Evolutionary conservation across 2,329 filamentous ascomycete species (phyloP), one percentile per base, ranked within the genome.

Genomic region (Fusarium multiceps): DNA sequence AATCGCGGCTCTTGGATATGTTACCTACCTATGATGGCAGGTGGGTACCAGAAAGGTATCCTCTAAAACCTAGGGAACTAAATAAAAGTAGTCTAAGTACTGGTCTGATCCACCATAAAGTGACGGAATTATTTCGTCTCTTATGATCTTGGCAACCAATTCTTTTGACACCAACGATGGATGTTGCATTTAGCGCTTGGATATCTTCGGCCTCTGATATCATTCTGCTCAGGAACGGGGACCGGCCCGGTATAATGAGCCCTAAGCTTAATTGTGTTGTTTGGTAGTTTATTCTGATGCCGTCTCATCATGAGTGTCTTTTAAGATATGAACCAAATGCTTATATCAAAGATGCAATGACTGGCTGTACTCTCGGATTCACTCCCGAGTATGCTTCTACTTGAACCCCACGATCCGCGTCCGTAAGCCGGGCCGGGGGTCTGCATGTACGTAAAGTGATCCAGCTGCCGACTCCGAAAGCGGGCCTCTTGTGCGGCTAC

Each of bases 401-500:
- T 30, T 27, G 37, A 47, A 69, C 68, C 68, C 68, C 64, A 69
- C 68, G 56, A 72, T 69, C 50, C 49, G 45, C 34, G 62, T 69
- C 54, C 49, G 45, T 41, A 60, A 63, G 20, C 64, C 42, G 50
- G 64, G 18, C 68, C 53, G 55, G 55, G 55, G 55, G 55, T 25
- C 23, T 71, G 43, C 42, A 68, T 57, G 51, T 47, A 58, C 49
- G 63, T 68, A 64, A 72, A 70, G 55, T 53, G 43, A 40, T 23
- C 41, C 59, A 72, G 67, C 54, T 72, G 56, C 70, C 59, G 71
- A 62, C 69, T 74, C 75, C 74, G 75, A 77, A 74, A 76, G 73
- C 75, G 75, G 75, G 68, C 72, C 69, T 68, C 66, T 18, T 23
- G 34, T 49, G 61, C 63, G 63, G 63, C 63, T 66, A 66, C 48